Evolutionary conservation across 495 filamentous ascomycete species (phyloP), one percentile per base, ranked within the genome.

Genomic region (Hamigera avellanea): DNA sequence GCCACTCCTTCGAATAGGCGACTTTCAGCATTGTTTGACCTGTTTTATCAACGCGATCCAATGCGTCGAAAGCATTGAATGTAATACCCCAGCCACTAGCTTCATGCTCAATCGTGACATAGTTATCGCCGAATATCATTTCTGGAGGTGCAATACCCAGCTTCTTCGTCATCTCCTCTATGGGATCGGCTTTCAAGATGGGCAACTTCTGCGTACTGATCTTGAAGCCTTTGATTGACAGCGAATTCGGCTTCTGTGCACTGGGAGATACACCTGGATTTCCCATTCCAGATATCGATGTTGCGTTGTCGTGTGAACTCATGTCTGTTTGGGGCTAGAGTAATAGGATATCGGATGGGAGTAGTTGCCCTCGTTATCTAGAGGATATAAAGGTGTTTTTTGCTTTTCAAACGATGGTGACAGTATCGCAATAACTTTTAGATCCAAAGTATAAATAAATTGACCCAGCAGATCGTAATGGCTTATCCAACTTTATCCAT

Each of bases 61-160:
- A 67, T 4, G 89, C 91, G 52, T 87, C 83, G 39, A 76, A 80
- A 13, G 93, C 81, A 44, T 81, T 80, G 61, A 98, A 98, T 10
- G 64, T 52, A 35, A 96, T 70, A 3, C 62, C 57, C 84, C 86
- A 96, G 6, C 76, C 75, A 39, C 66, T 75, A 14, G 65, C 64
- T 14, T 60, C 36, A 57, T 96, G 85, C 38, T 76, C 69, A 16
- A 98, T 70, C 2, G 67, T 56, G 16, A 93, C 78, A 21, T 75
- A 65, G 58, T 98, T 98, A 62, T 98, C 86, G 21, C 91, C 91
- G 49, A 98, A 98, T 25, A 98, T 98, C 91, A 98, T 98, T 61
- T 98, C 91, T 2, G 93, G 91, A 6, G 85, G 78, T 9, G 86
- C 70, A 56, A 98, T 93, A 10, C 78, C 77, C 9, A 98, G 72